Base-by-base conservation (phyloP, 2,329 filamentous ascomycete genomes). In the Clathrospora elynae region DNA sequence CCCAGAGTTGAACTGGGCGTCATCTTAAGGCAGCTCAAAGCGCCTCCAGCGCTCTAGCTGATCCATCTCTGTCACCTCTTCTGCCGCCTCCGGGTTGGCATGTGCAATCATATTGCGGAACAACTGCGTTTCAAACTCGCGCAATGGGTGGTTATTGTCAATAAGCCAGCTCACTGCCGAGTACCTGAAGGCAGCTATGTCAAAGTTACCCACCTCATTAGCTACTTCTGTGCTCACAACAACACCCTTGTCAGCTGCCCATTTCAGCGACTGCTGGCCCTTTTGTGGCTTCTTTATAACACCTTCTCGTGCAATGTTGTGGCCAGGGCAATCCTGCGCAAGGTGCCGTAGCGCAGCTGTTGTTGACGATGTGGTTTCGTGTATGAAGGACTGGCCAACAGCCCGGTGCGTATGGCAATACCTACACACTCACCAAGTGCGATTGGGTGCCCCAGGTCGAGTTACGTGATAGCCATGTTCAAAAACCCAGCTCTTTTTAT, bases 141-240 rank as follows among this genome's bases (percentile, higher is more conserved):
- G 16, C 3, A 45, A 29, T 5, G 42, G 42, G 35, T 45, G 35
- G 17, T 47, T 42, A 17, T 42, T 47, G 25, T 37, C 23, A 26
- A 47, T 13, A 34, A 47, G 37, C 43, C 33, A 42, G 2, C 13
- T 18, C 16, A 47, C 33, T 13, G 22, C 32, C 16, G 32, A 32
- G 10, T 33, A 13, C 19, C 34, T 18, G 13, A 47, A 47, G 25
- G 14, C 8, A 32, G 42, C 33, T 10, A 34, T 26, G 20, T 33
- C 29, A 20, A 47, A 47, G 33, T 23, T 23, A 11, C 25, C 17
- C 3, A 47, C 6, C 23, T 29, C 20, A 20, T 47, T 47, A 33
- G 29, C 22, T 2, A 39, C 17, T 7, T 18, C 30, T 12, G 34
- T 2, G 29, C 17, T 5, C 17, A 13, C 2, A 2, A 8, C 3